A percentile compares a stretch with the other conserved stretches of the same genome.
phyloP scores from a whole-genome alignment of 805 yeast species.

The Ascoidea asiatica region DNA sequence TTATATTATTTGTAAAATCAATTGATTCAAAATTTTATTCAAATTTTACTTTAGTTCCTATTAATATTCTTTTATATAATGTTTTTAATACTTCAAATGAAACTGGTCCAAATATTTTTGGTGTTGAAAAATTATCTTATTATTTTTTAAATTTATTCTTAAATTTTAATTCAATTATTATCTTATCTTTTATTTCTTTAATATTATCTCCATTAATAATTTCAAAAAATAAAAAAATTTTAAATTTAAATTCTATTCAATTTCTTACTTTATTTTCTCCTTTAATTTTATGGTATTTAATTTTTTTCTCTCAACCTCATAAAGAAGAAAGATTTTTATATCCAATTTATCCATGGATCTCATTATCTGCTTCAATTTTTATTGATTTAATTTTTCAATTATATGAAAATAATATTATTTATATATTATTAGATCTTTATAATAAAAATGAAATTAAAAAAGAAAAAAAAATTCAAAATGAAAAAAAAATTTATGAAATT shows the following conservation, averaged over 20 bases:
- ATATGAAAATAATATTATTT: conserved; percentile 10
- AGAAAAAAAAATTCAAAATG: no score
- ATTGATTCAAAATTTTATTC: conserved; percentile 55
- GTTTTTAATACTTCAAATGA: conserved; percentile 50
- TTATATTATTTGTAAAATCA: conserved; percentile 18
- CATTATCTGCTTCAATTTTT: conserved; percentile 41
- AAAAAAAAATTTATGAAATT: conserved; percentile 2
- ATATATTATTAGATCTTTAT: not conserved
- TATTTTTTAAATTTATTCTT: conserved; percentile 55
- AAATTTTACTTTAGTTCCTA: conserved; percentile 52
- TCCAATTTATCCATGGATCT: conserved; percentile 65
- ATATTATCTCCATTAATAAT: conserved; percentile 19
- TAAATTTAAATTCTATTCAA: conserved; percentile 7
- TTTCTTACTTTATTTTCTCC: conserved; percentile 28
- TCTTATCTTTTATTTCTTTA: conserved; percentile 28
- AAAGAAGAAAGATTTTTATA: conserved; percentile 88
- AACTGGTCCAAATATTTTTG: conserved; percentile 85
- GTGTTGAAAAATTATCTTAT: conserved; percentile 67
- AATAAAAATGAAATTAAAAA: no score
- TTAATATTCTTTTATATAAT: conserved; percentile 74
- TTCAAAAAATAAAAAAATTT: not conserved
- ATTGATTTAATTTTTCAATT: conserved; percentile 10
- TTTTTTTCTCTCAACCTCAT: conserved; percentile 71
- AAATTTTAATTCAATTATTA: conserved; percentile 52
- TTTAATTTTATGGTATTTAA: conserved; percentile 46